phyloP scores from a whole-genome alignment of 2,329 filamentous ascomycete species.

The Pseudogymnoascus sp. region DNA sequence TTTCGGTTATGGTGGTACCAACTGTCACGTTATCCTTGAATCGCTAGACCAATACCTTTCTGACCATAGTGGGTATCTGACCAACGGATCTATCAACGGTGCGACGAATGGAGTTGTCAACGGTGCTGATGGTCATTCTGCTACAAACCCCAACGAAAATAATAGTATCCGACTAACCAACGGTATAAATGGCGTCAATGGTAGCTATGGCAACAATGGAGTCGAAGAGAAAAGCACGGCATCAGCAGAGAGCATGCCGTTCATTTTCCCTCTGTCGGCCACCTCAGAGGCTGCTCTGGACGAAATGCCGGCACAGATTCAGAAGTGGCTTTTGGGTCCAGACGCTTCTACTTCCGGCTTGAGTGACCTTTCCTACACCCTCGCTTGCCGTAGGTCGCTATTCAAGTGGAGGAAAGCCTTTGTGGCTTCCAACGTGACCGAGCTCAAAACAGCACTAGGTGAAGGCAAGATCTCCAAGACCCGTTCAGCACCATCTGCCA shows the following conservation, averaged over 20 bases:
- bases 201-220: neutral
- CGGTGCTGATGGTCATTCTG: neutral
- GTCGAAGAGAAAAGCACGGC: neutral
- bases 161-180: neutral
- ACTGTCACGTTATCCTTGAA: conserved; percentile 33
- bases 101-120: neutral
- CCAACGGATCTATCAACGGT: neutral
- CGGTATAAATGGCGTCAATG: neutral
- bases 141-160: neutral
- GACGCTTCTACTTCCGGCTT: neutral
- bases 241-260: neutral
- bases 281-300: neutral
- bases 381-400: neutral
- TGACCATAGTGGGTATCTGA: neutral
- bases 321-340: neutral
- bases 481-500: neutral
- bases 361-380: conserved; percentile 4
- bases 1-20: conserved; percentile 41
- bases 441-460: conserved; percentile 4
- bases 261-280: neutral
- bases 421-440: neutral
- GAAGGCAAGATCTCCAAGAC: neutral
- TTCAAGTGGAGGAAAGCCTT: neutral
- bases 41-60: neutral
- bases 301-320: neutral